phyloP scores from a whole-genome alignment of 2,329 filamentous ascomycete genomes.

The Ceratocystis cubensis region DNA sequence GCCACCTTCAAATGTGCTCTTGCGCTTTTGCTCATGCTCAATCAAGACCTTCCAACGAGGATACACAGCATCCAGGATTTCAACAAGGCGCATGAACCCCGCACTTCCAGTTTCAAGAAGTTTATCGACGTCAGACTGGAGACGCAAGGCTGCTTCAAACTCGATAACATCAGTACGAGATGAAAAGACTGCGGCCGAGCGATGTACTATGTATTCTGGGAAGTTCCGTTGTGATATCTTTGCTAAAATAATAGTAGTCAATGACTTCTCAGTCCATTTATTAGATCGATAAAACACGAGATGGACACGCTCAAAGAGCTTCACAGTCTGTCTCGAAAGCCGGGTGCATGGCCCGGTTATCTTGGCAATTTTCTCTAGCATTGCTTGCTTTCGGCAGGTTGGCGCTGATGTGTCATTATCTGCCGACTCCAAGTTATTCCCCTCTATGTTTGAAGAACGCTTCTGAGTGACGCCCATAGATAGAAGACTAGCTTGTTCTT shows the following conservation, averaged over 20 bases:
- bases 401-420: neutral
- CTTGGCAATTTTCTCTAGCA: slow-evolving; percentile 61
- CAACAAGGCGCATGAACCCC: slow-evolving; percentile 54
- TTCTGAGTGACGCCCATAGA: slow-evolving; percentile 38
- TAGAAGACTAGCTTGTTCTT: slow-evolving; percentile 61
- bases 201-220: slow-evolving; percentile 77
- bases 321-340: slow-evolving; percentile 57
- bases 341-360: slow-evolving; percentile 75
- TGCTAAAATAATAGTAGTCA: slow-evolving; percentile 87
- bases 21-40: slow-evolving; percentile 68
- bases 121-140: slow-evolving; percentile 68
- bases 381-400: neutral
- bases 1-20: slow-evolving; percentile 61
- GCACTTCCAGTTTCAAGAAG: slow-evolving; percentile 69
- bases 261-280: slow-evolving; percentile 92
- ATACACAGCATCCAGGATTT: slow-evolving; percentile 61
- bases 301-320: slow-evolving; percentile 86
- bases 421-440: slow-evolving; percentile 25
- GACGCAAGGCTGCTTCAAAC: slow-evolving; percentile 74
- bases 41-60: slow-evolving; percentile 68
- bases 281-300: slow-evolving; percentile 92
- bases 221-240: slow-evolving; percentile 82
- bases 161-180: slow-evolving; percentile 66
- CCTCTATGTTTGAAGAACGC: slow-evolving; percentile 22
- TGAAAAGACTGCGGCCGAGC: slow-evolving; percentile 77